Conservation (phyloP, 805 yeast species). For the Candida argentea region DNA sequence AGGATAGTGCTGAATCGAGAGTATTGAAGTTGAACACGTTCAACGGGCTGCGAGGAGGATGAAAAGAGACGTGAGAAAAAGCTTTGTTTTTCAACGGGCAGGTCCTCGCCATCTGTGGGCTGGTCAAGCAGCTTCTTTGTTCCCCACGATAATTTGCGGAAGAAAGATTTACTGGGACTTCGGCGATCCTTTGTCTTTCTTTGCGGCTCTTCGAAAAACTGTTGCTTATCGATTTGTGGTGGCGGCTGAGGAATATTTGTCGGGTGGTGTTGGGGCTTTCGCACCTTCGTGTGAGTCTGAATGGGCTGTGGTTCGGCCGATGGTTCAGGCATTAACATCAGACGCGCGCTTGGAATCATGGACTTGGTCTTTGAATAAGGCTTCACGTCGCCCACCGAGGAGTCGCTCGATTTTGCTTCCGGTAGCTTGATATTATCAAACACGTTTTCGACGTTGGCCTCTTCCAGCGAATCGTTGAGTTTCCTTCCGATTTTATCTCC, state of each 20-base stretch:
- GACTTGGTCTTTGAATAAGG: constrained; percentile 9
- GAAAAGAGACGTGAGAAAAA: constrained; percentile 36
- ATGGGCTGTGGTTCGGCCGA: constrained; percentile 1
- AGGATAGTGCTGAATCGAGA: constrained; percentile 29
- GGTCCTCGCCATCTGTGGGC: constrained; percentile 9
- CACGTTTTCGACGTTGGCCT: constrained; percentile 13
- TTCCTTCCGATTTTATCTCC: constrained; percentile 14
- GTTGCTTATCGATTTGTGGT: constrained; percentile 12
- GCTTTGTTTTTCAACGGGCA: constrained; percentile 13
- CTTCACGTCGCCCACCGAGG: constrained; percentile 1
- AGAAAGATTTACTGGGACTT: constrained; percentile 31
- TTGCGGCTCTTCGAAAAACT: constrained; percentile 22
- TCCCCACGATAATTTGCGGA: constrained; percentile 45
- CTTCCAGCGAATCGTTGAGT: constrained; percentile 16
- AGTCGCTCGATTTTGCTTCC: constrained; percentile 19
- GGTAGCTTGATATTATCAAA: constrained; percentile 43
- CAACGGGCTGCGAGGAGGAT: constrained; percentile 12
- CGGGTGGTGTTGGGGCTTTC: constrained; percentile 7
- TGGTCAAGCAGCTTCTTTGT: constrained; percentile 28
- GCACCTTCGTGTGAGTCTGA: constrained; percentile 14
- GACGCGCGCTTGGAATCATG: constrained; percentile 23
- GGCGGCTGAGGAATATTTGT: constrained; percentile 12
- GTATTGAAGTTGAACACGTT: constrained; percentile 15
- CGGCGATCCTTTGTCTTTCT: constrained; percentile 14
- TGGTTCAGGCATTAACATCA: constrained; percentile 22